These are phyloP conservation scores for Lophium mytilinum DNA, from an alignment of 495 filamentous ascomycete species.

Conservation along the genomic window DNA sequence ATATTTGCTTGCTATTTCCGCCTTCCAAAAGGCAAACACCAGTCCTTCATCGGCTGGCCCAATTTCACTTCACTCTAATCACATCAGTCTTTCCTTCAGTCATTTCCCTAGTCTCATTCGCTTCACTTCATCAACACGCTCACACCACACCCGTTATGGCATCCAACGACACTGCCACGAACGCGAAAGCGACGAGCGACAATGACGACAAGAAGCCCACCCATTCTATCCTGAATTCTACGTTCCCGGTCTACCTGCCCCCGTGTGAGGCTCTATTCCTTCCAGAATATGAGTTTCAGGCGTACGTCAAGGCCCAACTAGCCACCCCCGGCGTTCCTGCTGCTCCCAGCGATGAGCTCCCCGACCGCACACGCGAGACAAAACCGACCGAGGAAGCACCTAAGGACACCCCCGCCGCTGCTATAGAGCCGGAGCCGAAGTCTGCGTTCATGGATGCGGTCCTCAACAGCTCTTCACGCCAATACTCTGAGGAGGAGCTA, in stretches of 20 bases:
- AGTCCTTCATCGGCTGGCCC: too few relatives aligned
- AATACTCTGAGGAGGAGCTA: conserved; percentile 14
- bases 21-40: too few relatives aligned
- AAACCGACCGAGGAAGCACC: background rate
- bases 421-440: background rate
- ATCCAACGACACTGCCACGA: too few relatives aligned
- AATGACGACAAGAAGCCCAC: background rate
- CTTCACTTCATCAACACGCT: too few relatives aligned
- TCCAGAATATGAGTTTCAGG: conserved; percentile 27
- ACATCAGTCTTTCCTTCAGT: too few relatives aligned
- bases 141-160: too few relatives aligned
- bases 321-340: background rate
- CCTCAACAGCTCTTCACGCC: conserved; percentile 6
- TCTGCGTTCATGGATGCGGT: conserved; percentile 29
- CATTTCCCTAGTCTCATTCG: too few relatives aligned
- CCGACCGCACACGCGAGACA: background rate
- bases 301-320: conserved; percentile 17
- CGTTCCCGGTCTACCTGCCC: conserved; percentile 36
- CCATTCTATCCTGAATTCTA: conserved; percentile 30
- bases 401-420: background rate
- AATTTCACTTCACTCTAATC: too few relatives aligned
- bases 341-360: background rate
- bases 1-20: too few relatives aligned
- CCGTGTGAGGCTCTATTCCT: conserved; percentile 28
- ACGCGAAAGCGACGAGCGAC: too few relatives aligned